These are phyloP conservation scores for Talaromyces sp. DNA, from an alignment of 2,329 filamentous ascomycete species.

Conservation along the genomic window DNA sequence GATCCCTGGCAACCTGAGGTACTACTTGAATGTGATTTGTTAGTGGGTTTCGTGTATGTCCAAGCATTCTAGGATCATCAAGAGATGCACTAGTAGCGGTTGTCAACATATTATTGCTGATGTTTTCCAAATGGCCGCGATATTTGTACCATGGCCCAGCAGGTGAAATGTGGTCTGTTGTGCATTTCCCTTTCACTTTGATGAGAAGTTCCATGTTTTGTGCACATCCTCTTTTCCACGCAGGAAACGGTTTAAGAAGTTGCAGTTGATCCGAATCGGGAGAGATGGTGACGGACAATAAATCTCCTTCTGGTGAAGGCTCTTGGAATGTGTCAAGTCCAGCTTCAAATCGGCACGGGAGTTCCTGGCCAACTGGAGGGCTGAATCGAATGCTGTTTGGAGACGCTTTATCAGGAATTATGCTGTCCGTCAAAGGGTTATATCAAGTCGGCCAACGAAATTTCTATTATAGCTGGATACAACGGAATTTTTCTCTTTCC, in stretches of 20 bases:
- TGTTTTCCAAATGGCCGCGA: slow-evolving; percentile 97
- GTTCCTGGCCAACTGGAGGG: slow-evolving; percentile 70
- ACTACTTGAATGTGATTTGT: slow-evolving; percentile 68
- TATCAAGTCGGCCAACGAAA: slow-evolving; percentile 96
- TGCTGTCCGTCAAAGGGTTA: slow-evolving; percentile 85
- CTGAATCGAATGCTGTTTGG: slow-evolving; percentile 91
- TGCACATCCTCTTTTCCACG: slow-evolving; percentile 91
- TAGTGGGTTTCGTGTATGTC: slow-evolving; percentile 12
- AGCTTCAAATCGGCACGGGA: slow-evolving; percentile 77
- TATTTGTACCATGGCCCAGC: slow-evolving; percentile 97
- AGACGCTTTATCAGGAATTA: slow-evolving; percentile 75
- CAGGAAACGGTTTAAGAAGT: slow-evolving; percentile 74
- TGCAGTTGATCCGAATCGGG: slow-evolving; percentile 92
- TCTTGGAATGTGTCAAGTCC: slow-evolving; percentile 94
- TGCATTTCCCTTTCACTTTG: slow-evolving; percentile 94
- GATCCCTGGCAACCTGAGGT: slow-evolving; percentile 89
- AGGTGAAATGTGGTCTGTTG: slow-evolving; percentile 96
- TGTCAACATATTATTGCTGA: slow-evolving; percentile 99
- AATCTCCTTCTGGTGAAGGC: slow-evolving; percentile 70
- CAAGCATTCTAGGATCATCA: slow-evolving; percentile 67
- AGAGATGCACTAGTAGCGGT: slow-evolving; percentile 96
- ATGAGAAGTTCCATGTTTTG: slow-evolving; percentile 82
- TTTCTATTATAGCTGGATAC: slow-evolving; percentile 99
- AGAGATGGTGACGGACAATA: slow-evolving; percentile 74
- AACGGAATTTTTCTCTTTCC: slow-evolving; percentile 76